Evolutionary conservation across 352 stramenopile species (phyloP), one percentile per base, ranked within the genome.

Genomic region (Pythium phragmiticola): DNA sequence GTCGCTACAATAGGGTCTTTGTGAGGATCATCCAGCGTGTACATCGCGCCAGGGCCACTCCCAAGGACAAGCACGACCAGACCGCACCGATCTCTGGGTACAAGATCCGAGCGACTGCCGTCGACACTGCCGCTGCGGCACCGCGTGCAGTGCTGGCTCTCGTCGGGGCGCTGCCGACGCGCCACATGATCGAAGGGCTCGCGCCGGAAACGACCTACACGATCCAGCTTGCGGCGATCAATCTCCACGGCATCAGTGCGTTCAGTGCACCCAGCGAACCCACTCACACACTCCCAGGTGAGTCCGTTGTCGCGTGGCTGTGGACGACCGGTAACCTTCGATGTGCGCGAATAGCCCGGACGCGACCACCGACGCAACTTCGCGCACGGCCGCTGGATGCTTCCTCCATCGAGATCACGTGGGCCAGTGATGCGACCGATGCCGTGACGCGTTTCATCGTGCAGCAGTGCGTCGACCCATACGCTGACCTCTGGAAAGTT

Each of bases 81-180:
- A 69, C 78, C 21, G 63, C 82, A 21, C 80, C 83, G 7, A 74
- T 88, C 11, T 92, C 83, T 8, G 76, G 78, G 17, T 92, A 88
- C 71, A 87, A 87, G 56, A 63, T 92, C 36, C 39, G 21, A 76
- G 61, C 41, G 36, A 48, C 47, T 7, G 21, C 46, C 68, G 19
- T 21, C 80, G n/a, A 54, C 62, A 5, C 69, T 51, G 8, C 56
- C 21, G 0, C 60, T 52, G 1, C 3, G 6, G 7, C 68, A 72
- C 7, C 33, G 4, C 21, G 53, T 13, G 39, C 72, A 46, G 19
- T 77, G 0, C 49, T 87, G n/a, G 69, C 75, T 1, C 49, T 87
- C 19, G 69, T 73, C 1, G 60, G 66, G 7, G 68, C 78, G 5
- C 51, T 75, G 8, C 63, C 72, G 0, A 77, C 72, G 0, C 64